These are phyloP conservation scores for Yamadazyma buinensis DNA, from an alignment of 1,139 yeast genomes.

Conservation along the genomic window DNA sequence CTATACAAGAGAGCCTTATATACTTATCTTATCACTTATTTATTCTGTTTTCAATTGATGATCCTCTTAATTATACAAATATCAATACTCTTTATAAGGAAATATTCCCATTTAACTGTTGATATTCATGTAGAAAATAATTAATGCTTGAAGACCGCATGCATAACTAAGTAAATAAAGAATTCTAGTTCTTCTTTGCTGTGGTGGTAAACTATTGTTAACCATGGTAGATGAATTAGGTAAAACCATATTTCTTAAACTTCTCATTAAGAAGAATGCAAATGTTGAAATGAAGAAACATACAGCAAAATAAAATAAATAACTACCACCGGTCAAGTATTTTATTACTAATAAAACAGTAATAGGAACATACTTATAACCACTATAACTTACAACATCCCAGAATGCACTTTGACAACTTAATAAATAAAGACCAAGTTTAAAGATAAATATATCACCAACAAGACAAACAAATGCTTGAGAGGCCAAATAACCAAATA, in stretches of 20 bases:
- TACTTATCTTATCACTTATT: too few relatives aligned
- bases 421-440: conserved; percentile 42
- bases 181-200: conserved; percentile 76
- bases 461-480: conserved; percentile 82
- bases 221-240: conserved; percentile 44
- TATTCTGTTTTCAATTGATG: too few relatives aligned
- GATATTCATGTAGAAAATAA: conserved; percentile 32
- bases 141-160: conserved; percentile 68
- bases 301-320: conserved; percentile 36
- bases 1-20: neutral
- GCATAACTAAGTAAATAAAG: conserved; percentile 86
- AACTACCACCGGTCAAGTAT: conserved; percentile 32
- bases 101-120: conserved; percentile 3
- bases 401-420: conserved; percentile 58
- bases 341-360: conserved; percentile 53
- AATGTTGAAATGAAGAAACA: conserved; percentile 44
- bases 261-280: conserved; percentile 76
- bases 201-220: conserved; percentile 54
- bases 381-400: conserved; percentile 87
- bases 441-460: conserved; percentile 55
- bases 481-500: conserved; percentile 86
- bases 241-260: conserved; percentile 72
- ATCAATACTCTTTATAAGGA: neutral
- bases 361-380: conserved; percentile 89
- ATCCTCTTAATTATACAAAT: too few relatives aligned